Evolutionary conservation across 805 yeast genomes (phyloP).

Genomic region (Myxozyma lipomycoides): DNA sequence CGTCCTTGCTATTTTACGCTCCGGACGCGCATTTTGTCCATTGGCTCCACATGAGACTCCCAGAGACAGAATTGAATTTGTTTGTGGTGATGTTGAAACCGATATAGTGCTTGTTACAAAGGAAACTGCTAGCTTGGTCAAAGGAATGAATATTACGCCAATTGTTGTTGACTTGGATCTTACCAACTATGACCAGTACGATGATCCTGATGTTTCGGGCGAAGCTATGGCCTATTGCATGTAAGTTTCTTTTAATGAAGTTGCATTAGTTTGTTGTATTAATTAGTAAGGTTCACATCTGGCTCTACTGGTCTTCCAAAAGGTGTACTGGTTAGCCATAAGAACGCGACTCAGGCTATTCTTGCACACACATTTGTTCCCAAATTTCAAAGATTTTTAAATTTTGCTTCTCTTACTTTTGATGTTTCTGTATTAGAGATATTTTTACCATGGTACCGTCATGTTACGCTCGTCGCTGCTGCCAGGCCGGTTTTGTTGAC

Average conservation of each 20-base stretch:
- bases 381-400: slow-evolving; percentile 25
- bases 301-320: slow-evolving; percentile 55
- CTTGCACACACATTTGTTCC: slow-evolving; percentile 29
- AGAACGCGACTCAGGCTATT: slow-evolving; percentile 25
- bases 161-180: slow-evolving; percentile 9
- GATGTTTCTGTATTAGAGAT: slow-evolving; percentile 33
- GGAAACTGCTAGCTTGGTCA: slow-evolving; percentile 1
- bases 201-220: not conserved
- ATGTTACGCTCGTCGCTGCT: slow-evolving; percentile 26
- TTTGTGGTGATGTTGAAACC: slow-evolving; percentile 23
- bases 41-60: slow-evolving; percentile 23
- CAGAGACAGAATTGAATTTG: slow-evolving; percentile 19
- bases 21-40: slow-evolving; percentile 31
- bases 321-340: slow-evolving; percentile 42
- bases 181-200: not conserved
- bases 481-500: slow-evolving; percentile 16
- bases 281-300: slow-evolving; percentile 41
- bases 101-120: slow-evolving; percentile 16
- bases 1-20: slow-evolving; percentile 27
- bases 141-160: not conserved
- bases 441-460: slow-evolving; percentile 27
- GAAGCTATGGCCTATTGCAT: slow-evolving; percentile 23
- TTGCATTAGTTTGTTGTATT: too few species aligned
- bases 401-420: slow-evolving; percentile 31
- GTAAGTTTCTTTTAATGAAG: slow-evolving; percentile 4